Base-by-base conservation (phyloP, 345 rosid genomes). In the Laguncularia racemosa region DNA sequence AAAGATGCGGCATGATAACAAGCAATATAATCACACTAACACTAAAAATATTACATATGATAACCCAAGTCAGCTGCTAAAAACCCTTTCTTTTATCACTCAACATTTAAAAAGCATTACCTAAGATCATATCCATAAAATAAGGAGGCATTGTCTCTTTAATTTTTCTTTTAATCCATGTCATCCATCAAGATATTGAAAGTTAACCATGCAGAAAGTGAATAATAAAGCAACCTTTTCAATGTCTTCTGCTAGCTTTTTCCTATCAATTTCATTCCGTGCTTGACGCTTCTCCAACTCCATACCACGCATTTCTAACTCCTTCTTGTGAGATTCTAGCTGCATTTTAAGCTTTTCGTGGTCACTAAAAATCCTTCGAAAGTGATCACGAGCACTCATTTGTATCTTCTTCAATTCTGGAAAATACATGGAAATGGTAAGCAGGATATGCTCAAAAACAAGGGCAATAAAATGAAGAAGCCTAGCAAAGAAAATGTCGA, bases 211-310 rank as follows among this genome's bases (percentile, higher is more conserved):
- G 14, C 57, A 66, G 49, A 10, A 58, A 20, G 50, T 43, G 56
- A 67, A 58, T 52, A 68, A 20, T 46, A 50, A 46, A 54, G 13
- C 46, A 9, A 87, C 99, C 95, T 90, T 71, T 70, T 72, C 84
- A 62, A 78, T 79, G 75, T 85, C 99, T 70, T 80, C 82, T 3
- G 74, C 71, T 46, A 93, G 75, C 45, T 65, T 61, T 67, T 71
- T 84, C 55, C 81, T 85, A 57, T 82, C 96, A 70, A 28, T 84
- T 73, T 90, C 96, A 79, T 87, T 87, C 57, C 71, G 70, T n/a
- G 92, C 87, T 73, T 93, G 96, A 52, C 99, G 95, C 71, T 77
- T 71, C 73, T 81, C 85, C 77, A 87, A 66, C 64, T 84, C 91
- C 40, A 58, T 61, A 54, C 82, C 81, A 23, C 90, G 85, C 55